Evolutionary conservation across 345 rosid genomes (phyloP), one percentile per base, ranked within the genome.

Genomic region (Sisymbrium altissimum): DNA sequence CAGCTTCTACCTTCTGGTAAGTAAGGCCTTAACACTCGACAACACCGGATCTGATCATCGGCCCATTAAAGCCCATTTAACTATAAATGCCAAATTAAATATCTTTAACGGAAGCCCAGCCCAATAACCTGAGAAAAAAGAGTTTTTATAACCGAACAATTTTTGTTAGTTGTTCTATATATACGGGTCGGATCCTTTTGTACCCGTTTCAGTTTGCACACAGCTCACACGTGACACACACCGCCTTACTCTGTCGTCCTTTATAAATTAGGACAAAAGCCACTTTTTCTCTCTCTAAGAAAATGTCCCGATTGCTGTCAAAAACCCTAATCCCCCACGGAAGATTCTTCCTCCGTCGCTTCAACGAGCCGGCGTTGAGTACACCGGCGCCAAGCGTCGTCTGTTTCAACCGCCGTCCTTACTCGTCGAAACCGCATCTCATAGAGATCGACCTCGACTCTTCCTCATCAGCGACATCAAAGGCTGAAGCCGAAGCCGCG

Each of bases 281-380:
- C 1, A 2, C 21, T 14, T 59, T 43, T 3, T 33, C 18, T 19
- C 56, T 67, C n/a, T 32, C 54, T 25, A 58, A 12, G 19, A 65
- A 66, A 75, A 75, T 75, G 79, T 61, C 79, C n/a, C 69, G 50
- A 52, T 69, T 53, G 33, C 74, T 77, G 1, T 77, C 77, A 41
- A 77, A 71, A 66, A 35, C 77, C 81, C 77, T 77, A 77, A 71
- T 77, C 2, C 57, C 76, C 27, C 62, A 41, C 13, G 76, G 77
- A 1, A 40, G 68, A 57, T 77, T 64, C 63, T 25, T 77, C 40
- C 76, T 57, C 73, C 81, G 56, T 54, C 69, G 79, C 3, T 3
- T 41, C 32, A 60, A 7, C 62, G 3, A 39, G 5, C 68, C 79
- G 46, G 39, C 46, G 57, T 25, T 5, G 6, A 32, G 12, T 0